Evolutionary conservation across 108 stramenopile genomes (phyloP).

Genomic region (Cyclotella cryptica): DNA sequence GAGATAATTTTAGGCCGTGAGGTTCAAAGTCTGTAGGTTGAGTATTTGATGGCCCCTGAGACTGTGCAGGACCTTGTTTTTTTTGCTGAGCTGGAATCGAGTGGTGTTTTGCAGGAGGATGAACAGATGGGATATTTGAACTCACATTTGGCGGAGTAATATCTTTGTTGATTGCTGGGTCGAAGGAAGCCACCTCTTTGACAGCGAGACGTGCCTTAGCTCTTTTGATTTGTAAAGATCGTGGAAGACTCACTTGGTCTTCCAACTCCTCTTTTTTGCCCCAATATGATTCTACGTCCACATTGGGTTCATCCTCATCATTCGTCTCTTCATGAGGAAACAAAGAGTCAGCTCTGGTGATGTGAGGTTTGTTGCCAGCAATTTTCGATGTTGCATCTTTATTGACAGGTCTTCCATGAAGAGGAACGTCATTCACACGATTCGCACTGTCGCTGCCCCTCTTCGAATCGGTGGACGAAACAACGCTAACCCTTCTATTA

Average conservation of each 20-base stretch:
- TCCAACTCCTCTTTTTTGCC: neutral
- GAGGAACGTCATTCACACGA: no score
- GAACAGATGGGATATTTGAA: conserved; percentile 42
- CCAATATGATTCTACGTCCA: conserved; percentile 41
- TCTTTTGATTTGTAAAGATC: neutral
- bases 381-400: neutral
- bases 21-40: neutral
- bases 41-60: neutral
- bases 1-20: neutral
- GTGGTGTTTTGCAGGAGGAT: conserved; percentile 26
- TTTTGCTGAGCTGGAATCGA: neutral
- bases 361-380: neutral
- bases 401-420: neutral
- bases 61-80: neutral
- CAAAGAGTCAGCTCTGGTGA: neutral
- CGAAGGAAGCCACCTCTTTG: neutral
- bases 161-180: neutral
- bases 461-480: no score
- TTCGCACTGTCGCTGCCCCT: no score
- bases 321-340: no score
- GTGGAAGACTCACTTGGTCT: neutral
- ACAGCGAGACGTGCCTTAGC: neutral
- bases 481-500: no score
- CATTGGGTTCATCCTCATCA: conserved; percentile 10
- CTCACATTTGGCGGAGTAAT: conserved; percentile 11